These are phyloP conservation scores for Beauveria bassiana DNA, from an alignment of 2,329 filamentous ascomycete genomes.

Conservation along the genomic window DNA sequence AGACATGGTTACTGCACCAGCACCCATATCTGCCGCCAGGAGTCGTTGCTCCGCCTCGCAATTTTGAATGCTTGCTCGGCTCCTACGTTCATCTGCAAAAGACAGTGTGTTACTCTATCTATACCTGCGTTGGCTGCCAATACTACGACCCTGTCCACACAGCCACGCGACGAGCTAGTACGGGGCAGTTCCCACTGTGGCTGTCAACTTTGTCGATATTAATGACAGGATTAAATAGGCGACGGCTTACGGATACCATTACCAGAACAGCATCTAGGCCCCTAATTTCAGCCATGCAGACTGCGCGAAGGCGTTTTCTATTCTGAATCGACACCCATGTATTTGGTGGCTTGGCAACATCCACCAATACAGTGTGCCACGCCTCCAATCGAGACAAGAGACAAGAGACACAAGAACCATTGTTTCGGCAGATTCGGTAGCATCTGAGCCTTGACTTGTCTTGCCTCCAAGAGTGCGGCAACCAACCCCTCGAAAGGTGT, in stretches of 20 bases:
- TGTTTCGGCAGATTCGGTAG: not conserved
- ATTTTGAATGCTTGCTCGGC: no score
- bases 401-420: not conserved
- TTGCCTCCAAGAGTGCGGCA: not conserved
- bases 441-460: not conserved
- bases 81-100: not conserved
- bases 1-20: not conserved
- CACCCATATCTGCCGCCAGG: no score
- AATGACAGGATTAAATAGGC: not conserved
- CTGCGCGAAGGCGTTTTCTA: not conserved
- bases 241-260: not conserved
- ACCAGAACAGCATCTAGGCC: not conserved
- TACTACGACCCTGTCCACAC: not conserved
- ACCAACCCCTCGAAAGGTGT: not conserved
- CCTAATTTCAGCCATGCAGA: not conserved
- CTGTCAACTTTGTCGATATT: not conserved
- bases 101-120: not conserved
- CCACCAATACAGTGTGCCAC: no score
- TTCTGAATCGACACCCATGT: not conserved
- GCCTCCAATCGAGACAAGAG: not conserved
- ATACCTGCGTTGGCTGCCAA: not conserved
- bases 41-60: no score
- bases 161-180: not conserved
- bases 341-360: not conserved
- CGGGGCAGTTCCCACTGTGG: not conserved